Percentiles rank a stretch among this genome's conserved stretches.
phyloP scores from a whole-genome alignment of 495 filamentous ascomycete species.

The Podospora pseudoanserina region DNA sequence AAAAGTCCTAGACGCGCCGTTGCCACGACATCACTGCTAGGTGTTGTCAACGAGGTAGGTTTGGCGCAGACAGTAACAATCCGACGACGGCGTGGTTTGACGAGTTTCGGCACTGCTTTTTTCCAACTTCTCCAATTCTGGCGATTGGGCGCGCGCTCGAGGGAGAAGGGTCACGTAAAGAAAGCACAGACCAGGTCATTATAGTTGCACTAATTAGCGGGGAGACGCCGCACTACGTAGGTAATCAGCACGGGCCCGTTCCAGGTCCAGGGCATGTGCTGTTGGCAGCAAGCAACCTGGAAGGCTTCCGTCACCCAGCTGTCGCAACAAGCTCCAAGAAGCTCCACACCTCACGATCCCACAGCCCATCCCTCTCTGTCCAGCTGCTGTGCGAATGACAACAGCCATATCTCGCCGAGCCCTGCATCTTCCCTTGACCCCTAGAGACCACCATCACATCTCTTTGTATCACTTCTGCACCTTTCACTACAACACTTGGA shows the following conservation, averaged over 20 bases:
- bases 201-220: conserved; percentile 5
- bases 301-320: conserved; percentile 9
- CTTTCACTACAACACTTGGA: background rate
- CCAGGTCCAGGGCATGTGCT: conserved; percentile 1
- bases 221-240: background rate
- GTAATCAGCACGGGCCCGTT: background rate
- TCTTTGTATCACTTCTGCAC: conserved; percentile 1
- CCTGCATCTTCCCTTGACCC: conserved; percentile 6
- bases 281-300: background rate
- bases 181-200: conserved; percentile 6
- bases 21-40: conserved; percentile 36
- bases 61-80: conserved; percentile 25
- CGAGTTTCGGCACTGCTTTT: conserved; percentile 24
- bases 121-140: conserved; percentile 15
- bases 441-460: conserved; percentile 7
- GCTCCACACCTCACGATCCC: conserved; percentile 21
- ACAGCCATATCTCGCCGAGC: background rate
- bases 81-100: conserved; percentile 19
- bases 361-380: background rate
- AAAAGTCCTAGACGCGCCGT: conserved; percentile 18
- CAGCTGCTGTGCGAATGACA: background rate
- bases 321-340: conserved; percentile 10
- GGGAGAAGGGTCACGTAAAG: conserved; percentile 1
- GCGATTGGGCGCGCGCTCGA: conserved; percentile 23
- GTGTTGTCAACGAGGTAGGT: conserved; percentile 13